Evolutionary conservation across 164 flowering plant genomes (phyloP).

Genomic region (Pachysandra terminalis): DNA sequence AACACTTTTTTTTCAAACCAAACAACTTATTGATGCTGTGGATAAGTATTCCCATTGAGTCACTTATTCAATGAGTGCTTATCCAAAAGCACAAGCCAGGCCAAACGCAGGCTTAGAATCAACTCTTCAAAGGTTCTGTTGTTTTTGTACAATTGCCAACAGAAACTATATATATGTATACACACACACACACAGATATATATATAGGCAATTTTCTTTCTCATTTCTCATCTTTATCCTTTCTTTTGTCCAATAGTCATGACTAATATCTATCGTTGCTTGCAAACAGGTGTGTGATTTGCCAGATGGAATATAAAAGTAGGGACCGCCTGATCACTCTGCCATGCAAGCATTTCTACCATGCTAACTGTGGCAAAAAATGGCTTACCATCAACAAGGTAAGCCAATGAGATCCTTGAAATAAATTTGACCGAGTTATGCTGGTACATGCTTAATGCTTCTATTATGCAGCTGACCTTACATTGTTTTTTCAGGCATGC

Average conservation of each 20-base stretch:
- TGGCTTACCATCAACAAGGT: constrained; percentile 98
- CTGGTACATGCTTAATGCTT: not conserved
- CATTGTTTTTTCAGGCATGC: constrained; percentile 44
- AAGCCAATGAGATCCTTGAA: constrained; percentile 1
- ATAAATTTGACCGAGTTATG: not conserved
- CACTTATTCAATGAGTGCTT: too few relatives aligned
- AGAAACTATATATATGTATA: too few relatives aligned
- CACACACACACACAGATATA: too few relatives aligned
- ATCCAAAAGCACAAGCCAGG: too few relatives aligned
- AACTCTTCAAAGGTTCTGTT: not conserved
- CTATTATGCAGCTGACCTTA: not conserved
- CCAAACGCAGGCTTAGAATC: too few relatives aligned
- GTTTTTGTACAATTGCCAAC: not conserved
- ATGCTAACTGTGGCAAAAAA: constrained; percentile 56
- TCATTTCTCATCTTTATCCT: too few relatives aligned
- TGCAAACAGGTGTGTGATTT: constrained; percentile 69
- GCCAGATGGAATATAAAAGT: constrained; percentile 87
- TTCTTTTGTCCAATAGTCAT: not conserved
- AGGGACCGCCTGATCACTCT: constrained; percentile 63
- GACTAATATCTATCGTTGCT: not conserved
- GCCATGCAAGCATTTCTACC: constrained; percentile 84
- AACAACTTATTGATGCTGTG: too few relatives aligned
- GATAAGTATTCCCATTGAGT: too few relatives aligned
- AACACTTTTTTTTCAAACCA: too few relatives aligned
- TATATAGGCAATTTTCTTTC: not conserved